Percentiles rank a stretch among this genome's conserved stretches.
These are phyloP conservation scores for Parvularia atlantis DNA, from an alignment of 78 protist species.

Conservation along the genomic window DNA sequence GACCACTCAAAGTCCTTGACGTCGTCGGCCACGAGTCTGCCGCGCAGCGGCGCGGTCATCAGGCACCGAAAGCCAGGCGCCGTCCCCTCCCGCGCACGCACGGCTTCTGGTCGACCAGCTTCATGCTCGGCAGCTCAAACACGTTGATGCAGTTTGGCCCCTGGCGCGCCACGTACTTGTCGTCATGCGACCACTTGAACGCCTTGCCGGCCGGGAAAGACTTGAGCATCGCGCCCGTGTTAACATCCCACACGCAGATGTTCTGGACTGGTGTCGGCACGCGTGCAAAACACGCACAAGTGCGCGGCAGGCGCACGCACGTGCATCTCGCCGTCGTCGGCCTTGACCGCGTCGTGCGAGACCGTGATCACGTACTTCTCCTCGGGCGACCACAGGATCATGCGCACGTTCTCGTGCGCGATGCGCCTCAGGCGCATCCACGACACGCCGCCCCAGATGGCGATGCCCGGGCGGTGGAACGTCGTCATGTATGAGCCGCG, in stretches of 20 bases:
- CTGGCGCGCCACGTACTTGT: constrained; percentile 48
- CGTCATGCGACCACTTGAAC: constrained; percentile 65
- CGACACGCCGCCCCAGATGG: constrained; percentile 65
- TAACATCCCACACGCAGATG: constrained; percentile 1
- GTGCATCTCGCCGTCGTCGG: background rate
- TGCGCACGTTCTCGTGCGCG: too few relatives aligned
- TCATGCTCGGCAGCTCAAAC: constrained; percentile 39
- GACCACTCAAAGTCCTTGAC: constrained; percentile 62
- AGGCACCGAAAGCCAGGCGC: too few relatives aligned
- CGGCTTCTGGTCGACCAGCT: constrained; percentile 12
- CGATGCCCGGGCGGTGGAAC: constrained; percentile 72
- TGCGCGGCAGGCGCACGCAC: background rate
- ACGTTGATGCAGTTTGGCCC: constrained; percentile 25
- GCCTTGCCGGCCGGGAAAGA: too few relatives aligned
- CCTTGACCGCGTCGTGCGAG: background rate
- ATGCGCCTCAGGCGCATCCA: too few relatives aligned
- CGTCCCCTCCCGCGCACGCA: background rate
- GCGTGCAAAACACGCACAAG: background rate
- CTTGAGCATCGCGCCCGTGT: background rate
- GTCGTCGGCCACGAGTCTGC: constrained; percentile 21
- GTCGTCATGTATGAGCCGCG: constrained; percentile 80
- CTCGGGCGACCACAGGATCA: constrained; percentile 70
- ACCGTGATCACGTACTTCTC: constrained; percentile 68
- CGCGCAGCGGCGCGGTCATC: background rate
- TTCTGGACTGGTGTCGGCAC: background rate